These are phyloP conservation scores for Musa balbisiana DNA, from an alignment of 202 grass and related monocot genomes.

Conservation along the genomic window DNA sequence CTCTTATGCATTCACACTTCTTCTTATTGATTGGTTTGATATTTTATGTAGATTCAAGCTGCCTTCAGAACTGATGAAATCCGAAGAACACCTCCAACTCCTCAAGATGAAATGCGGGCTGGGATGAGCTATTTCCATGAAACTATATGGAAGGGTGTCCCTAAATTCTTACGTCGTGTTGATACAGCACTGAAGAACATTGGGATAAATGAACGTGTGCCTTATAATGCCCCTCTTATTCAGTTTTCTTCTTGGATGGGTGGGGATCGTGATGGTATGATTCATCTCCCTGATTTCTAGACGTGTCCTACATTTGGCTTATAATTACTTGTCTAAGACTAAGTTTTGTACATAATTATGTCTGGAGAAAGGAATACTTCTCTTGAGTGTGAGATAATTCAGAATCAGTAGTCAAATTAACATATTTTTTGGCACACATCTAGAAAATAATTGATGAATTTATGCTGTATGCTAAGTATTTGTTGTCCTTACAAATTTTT, in stretches of 20 bases:
- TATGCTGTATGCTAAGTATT: no score
- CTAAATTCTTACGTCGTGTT: conserved; percentile 87
- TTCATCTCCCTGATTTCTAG: neutral
- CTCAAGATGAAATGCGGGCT: conserved; percentile 98
- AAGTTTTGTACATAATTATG: neutral
- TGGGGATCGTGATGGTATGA: conserved; percentile 85
- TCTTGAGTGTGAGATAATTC: no score
- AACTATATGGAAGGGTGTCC: conserved; percentile 98
- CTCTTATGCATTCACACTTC: neutral
- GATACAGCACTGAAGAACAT: conserved; percentile 98
- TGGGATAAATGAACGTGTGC: conserved; percentile 83
- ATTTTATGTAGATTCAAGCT: conserved; percentile 76
- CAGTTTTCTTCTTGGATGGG: conserved; percentile 99
- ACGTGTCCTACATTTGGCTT: neutral
- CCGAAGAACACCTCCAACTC: conserved; percentile 75
- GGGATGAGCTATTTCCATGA: conserved; percentile 99
- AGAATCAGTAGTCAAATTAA: no score
- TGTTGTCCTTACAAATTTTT: neutral
- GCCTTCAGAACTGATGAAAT: conserved; percentile 99
- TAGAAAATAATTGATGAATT: no score
- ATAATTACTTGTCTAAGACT: neutral
- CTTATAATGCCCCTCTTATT: conserved; percentile 94
- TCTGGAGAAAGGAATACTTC: neutral
- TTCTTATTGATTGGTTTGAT: conserved; percentile 3
- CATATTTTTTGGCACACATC: no score